These are phyloP conservation scores for Diaporthe vaccinii DNA, from an alignment of 2,329 filamentous ascomycete species.

Conservation along the genomic window DNA sequence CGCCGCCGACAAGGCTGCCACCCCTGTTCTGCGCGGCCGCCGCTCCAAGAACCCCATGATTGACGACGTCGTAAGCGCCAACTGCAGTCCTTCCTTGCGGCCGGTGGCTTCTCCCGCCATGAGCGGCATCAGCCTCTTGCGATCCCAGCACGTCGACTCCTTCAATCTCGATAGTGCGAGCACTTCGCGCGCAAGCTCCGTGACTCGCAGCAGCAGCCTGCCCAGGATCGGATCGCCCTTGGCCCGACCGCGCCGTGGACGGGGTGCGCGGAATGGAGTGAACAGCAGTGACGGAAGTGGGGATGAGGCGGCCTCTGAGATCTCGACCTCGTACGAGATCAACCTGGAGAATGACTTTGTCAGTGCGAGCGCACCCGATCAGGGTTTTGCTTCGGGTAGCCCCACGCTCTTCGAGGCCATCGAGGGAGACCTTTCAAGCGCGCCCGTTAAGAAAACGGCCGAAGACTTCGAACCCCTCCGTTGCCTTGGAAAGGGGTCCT, in stretches of 20 bases:
- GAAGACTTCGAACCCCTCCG: conserved; percentile 91
- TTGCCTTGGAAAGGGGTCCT: conserved; percentile 96
- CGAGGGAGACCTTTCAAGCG: conserved; percentile 65
- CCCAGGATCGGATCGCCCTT: conserved; percentile 50
- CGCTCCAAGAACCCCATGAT: conserved; percentile 57
- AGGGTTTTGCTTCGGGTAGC: conserved; percentile 41
- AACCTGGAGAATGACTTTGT: conserved; percentile 87
- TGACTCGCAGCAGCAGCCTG: conserved; percentile 66
- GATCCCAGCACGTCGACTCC: conserved; percentile 80
- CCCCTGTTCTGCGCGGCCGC: conserved; percentile 54
- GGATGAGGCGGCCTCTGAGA: conserved; percentile 78
- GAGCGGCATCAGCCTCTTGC: conserved; percentile 85
- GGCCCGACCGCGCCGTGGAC: conserved; percentile 45
- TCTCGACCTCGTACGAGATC: conserved; percentile 85
- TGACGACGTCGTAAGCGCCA: conserved; percentile 71
- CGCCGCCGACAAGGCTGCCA: conserved; percentile 44
- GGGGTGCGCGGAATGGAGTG: conserved; percentile 53
- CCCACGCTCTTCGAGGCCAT: conserved; percentile 56
- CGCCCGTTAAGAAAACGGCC: conserved; percentile 86
- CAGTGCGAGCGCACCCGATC: conserved; percentile 71
- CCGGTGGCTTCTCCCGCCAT: conserved; percentile 66
- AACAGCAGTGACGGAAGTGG: conserved; percentile 68
- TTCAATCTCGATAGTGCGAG: conserved; percentile 72
- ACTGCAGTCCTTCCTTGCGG: conserved; percentile 72
- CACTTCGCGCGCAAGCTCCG: conserved; percentile 63